Percentiles rank a stretch among this genome's conserved stretches.
phyloP scores from a whole-genome alignment of 257 asterid species.

The Solanum clarkiae region DNA sequence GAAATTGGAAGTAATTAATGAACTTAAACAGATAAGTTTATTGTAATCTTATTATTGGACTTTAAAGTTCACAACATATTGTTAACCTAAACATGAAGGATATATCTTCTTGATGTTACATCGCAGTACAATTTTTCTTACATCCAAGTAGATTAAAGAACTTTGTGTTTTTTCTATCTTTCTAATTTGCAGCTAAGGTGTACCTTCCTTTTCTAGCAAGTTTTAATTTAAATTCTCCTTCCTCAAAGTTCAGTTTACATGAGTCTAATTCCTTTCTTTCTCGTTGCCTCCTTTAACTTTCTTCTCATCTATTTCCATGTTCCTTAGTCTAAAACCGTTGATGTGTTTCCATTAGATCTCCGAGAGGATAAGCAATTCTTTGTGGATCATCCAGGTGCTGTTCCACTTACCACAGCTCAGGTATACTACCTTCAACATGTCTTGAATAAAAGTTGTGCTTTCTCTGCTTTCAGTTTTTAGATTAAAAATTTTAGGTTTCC shows the following conservation, averaged over 20 bases:
- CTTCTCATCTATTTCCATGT: not conserved
- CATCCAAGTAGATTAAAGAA: not conserved
- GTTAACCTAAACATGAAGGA: not conserved
- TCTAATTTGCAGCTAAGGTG: not conserved
- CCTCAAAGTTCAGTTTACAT: not conserved
- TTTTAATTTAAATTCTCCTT: not conserved
- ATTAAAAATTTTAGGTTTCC: not conserved
- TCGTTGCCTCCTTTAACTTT: not conserved
- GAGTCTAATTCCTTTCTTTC: not conserved
- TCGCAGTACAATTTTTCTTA: not conserved
- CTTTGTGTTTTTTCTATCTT: not conserved
- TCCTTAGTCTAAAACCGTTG: not conserved
- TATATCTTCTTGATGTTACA: not conserved
- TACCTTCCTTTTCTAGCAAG: not conserved
- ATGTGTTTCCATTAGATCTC: constrained; percentile 40
- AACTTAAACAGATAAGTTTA: not conserved
- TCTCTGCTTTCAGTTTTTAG: not conserved
- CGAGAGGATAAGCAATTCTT: constrained; percentile 73
- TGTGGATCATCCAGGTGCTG: constrained; percentile 64
- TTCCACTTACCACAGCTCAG: constrained; percentile 53
- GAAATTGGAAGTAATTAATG: not conserved
- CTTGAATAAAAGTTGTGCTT: not conserved
- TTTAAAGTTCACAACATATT: not conserved
- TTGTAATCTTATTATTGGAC: not conserved
- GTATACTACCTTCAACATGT: constrained; percentile 13